phyloP scores from a whole-genome alignment of 2,329 filamentous ascomycete genomes.

The Hymenoscyphus linearis region DNA sequence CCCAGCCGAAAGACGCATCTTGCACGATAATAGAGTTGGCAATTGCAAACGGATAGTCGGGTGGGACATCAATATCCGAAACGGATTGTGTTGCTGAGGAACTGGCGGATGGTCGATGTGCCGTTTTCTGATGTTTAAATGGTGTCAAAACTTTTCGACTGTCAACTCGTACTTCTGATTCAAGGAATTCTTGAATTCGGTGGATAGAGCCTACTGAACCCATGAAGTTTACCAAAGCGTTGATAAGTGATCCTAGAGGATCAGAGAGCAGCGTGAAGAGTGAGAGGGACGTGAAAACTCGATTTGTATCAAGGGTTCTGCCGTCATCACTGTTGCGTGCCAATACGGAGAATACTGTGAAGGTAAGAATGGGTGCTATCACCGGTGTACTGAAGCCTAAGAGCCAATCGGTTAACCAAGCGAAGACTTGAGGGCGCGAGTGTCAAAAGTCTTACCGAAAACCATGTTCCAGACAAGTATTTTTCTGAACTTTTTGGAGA shows the following conservation, averaged over 20 bases:
- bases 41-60: neutral
- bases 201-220: conserved; percentile 35
- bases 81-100: neutral
- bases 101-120: neutral
- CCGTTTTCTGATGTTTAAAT: neutral
- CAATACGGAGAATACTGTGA: conserved; percentile 19
- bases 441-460: neutral
- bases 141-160: conserved; percentile 7
- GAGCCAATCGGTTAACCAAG: neutral
- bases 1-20: conserved; percentile 20
- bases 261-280: conserved; percentile 35
- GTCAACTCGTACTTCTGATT: conserved; percentile 16
- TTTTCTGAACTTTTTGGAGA: conserved; percentile 4
- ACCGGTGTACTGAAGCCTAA: conserved; percentile 4
- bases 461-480: conserved; percentile 1
- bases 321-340: conserved; percentile 23
- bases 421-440: neutral
- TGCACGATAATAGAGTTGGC: neutral
- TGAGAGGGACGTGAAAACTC: conserved; percentile 37
- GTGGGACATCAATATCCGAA: neutral
- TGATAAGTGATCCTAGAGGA: conserved; percentile 37
- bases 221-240: conserved; percentile 33
- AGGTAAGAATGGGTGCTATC: conserved; percentile 19
- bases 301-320: conserved; percentile 16
- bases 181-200: conserved; percentile 34